Evolutionary conservation across 2,329 filamentous ascomycete genomes (phyloP).

Genomic region (Nannizzia gypsea): DNA sequence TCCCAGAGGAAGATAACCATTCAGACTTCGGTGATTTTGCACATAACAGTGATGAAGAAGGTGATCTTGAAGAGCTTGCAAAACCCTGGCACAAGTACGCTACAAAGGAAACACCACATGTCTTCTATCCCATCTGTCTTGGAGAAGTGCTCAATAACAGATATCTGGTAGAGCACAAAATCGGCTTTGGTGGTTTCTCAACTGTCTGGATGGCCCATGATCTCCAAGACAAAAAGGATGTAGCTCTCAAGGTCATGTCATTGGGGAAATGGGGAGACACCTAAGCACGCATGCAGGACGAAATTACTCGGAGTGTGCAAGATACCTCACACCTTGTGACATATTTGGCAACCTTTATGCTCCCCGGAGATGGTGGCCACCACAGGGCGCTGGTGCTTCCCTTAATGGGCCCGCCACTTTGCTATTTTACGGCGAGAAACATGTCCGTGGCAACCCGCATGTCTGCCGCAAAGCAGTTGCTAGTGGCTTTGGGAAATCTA

Average conservation of each 20-base stretch:
- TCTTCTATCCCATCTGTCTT: constrained; percentile 12
- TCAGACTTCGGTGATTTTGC: constrained; percentile 10
- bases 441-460: constrained; percentile 18
- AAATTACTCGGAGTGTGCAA: constrained; percentile 9
- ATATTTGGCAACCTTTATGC: constrained; percentile 9
- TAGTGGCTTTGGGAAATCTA: constrained; percentile 18
- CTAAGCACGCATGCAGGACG: constrained; percentile 10
- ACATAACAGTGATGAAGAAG: constrained; percentile 7
- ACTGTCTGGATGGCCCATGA: constrained; percentile 14
- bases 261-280: constrained; percentile 3
- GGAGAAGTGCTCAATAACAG: constrained; percentile 12
- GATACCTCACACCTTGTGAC: constrained; percentile 12
- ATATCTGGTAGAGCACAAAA: constrained; percentile 13
- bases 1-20: background rate
- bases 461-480: constrained; percentile 21
- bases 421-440: constrained; percentile 6
- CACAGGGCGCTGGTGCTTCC: constrained; percentile 18
- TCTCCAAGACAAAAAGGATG: constrained; percentile 8
- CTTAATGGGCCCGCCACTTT: constrained; percentile 16
- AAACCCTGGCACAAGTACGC: constrained; percentile 10
- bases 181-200: constrained; percentile 12
- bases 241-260: constrained; percentile 12
- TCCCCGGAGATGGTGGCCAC: background rate
- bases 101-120: constrained; percentile 1
- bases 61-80: constrained; percentile 7